phyloP scores from a whole-genome alignment of 2,329 filamentous ascomycete genomes.

The Diaporthe ampelina region DNA sequence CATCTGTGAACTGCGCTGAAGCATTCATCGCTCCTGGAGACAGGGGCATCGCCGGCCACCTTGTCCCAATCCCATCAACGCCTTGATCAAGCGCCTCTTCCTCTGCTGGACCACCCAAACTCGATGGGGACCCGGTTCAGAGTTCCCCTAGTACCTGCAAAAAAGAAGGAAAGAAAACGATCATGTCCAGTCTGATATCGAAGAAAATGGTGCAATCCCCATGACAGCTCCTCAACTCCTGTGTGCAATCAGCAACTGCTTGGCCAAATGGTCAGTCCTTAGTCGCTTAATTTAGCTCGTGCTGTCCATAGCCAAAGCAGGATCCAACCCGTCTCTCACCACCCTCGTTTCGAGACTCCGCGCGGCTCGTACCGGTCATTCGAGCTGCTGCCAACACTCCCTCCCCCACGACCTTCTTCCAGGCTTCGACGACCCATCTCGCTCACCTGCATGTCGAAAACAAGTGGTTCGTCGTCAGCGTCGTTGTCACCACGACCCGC shows the following conservation, averaged over 20 bases:
- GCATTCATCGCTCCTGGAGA: not conserved
- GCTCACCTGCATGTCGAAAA: conserved; percentile 42
- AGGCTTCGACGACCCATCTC: conserved; percentile 41
- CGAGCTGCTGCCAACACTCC: conserved; percentile 40
- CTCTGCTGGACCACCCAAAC: not conserved
- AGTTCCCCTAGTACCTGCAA: conserved; percentile 15
- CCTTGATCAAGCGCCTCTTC: conserved; percentile 2
- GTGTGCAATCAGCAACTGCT: conserved; percentile 7
- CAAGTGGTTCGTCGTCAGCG: conserved; percentile 41
- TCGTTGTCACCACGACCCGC: conserved; percentile 58
- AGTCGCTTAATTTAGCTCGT: not conserved
- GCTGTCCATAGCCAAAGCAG: not conserved
- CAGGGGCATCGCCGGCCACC: not conserved
- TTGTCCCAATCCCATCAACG: conserved; percentile 19
- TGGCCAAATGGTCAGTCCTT: not conserved
- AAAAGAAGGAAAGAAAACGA: not conserved
- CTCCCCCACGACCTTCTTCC: conserved; percentile 41
- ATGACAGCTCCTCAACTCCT: conserved; percentile 17
- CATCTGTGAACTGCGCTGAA: conserved; percentile 4
- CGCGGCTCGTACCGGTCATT: conserved; percentile 39
- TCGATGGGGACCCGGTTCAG: not conserved
- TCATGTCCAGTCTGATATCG: conserved; percentile 38
- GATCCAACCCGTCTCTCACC: conserved; percentile 19
- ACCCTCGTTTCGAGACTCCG: conserved; percentile 39
- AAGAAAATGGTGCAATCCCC: conserved; percentile 3